Conservation (phyloP, 2,329 filamentous ascomycete species). For the Colletotrichum lindemuthianum region DNA sequence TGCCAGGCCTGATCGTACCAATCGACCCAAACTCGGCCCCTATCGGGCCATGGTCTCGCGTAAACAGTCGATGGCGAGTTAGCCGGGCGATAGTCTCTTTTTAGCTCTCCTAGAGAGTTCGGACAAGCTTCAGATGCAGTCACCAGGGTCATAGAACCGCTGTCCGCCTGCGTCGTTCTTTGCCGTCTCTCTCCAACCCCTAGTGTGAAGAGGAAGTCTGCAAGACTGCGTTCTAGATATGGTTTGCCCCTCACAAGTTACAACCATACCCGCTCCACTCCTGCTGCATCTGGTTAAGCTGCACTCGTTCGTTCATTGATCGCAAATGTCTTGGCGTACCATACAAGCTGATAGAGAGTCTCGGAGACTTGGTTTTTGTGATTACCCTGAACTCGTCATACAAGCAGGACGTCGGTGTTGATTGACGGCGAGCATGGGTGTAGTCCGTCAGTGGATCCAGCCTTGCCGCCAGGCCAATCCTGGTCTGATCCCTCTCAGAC, state of each 20-base stretch:
- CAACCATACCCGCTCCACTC: too few relatives aligned
- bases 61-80: background rate
- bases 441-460: slow-evolving; percentile 4
- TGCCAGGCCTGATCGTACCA: background rate
- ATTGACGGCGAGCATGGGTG: background rate
- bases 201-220: too few relatives aligned
- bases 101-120: background rate
- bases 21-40: background rate
- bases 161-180: too few relatives aligned
- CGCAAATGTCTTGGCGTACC: background rate
- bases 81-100: slow-evolving; percentile 6
- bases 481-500: slow-evolving; percentile 8
- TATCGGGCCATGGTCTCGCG: background rate
- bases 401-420: background rate
- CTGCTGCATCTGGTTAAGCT: too few relatives aligned
- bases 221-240: too few relatives aligned
- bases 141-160: too few relatives aligned
- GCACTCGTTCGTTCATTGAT: too few relatives aligned
- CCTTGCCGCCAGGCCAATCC: slow-evolving; percentile 10
- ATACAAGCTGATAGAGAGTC: slow-evolving; percentile 3
- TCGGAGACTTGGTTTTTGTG: background rate
- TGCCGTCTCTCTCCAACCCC: too few relatives aligned
- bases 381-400: background rate
- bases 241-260: too few relatives aligned
- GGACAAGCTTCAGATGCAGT: too few relatives aligned